Evolutionary conservation across 345 rosid species (phyloP), one percentile per base, ranked within the genome.

Genomic region (Firmiana major): DNA sequence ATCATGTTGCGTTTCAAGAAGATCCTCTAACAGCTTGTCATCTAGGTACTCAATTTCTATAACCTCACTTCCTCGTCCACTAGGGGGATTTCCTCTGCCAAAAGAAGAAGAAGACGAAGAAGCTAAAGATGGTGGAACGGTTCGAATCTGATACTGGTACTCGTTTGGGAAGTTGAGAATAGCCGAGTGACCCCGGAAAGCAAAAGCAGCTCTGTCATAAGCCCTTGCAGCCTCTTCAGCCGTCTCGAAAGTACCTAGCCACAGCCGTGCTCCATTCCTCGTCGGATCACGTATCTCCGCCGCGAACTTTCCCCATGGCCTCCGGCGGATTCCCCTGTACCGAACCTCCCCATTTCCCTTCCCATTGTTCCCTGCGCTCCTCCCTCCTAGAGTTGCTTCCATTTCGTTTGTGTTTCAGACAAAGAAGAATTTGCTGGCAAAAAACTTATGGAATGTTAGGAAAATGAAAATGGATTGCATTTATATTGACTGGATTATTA

Each of bases 251-350:
- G 94, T 90, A 16, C 91, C 94, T 0, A 93, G 88, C 97, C 95
- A 92, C 45, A 91, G 81, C 17, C 93, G 89, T 0, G 90, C 87
- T 2, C 94, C 93, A 4, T 88, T 90, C 82, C 84, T 86, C 0
- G 89, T 80, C 0, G 98, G 92, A 78, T 93, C 94, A 0, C 93
- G 93, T 79, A 93, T 93, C 85, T 93, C 93, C 0, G 93, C 97
- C 0, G 97, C 92, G 3, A 86, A 93, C 80, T 89, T 93, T 0
- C 98, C 98, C 98, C 98, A 90, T 0, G 94, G 93, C 45, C 97
- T 81, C 81, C 88, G 78, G 6, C 97, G 78, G 71, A 93, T 89
- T 2, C 97, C 98, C 76, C 92, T 62, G 77, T 91, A 92, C 19
- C 85, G 87, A n/a, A 62, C 79, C 80, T 86, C 90, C 51, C 71